Evolutionary conservation across 2,329 filamentous ascomycete species (phyloP), one percentile per base, ranked within the genome.

Genomic region (Aspergillus brasiliensis): DNA sequence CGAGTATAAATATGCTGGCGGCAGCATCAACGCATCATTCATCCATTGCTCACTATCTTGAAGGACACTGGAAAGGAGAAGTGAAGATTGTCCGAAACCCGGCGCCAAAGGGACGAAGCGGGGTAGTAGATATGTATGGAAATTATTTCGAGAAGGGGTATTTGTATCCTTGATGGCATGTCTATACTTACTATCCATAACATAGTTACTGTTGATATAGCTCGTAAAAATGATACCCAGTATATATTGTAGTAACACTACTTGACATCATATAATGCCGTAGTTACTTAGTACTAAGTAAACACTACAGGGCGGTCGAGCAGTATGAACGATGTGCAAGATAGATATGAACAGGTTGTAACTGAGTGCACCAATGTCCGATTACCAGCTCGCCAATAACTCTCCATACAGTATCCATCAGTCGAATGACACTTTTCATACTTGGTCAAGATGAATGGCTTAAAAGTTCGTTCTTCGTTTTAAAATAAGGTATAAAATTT

Each of bases 21-120:
- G 51, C 63, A 15, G 44, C 54, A 23, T 60, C 66, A 19, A 58
- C 65, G 19, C 62, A 67, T 31, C 73, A 64, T 19, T 51, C 66
- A 38, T 61, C 71, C 7, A 66, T 77, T 52, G 67, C 73, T 3
- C 68, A 72, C n/a, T 77, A 75, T 62, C 78, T 86, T 0, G 82
- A 85, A 58, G 85, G 85, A 0, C 80, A 84, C 63, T 88, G 86
- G 86, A 80, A 82, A 28, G 86, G 86, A 5, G 77, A 84, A 34
- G 80, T 88, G 23, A 83, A 83, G 56, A 78, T 88, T 28, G 75
- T 87, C n/a, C 75, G 84, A 37, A 78, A 79, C 63, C 65, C 76
- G 15, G 69, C 72, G 11, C 72, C 71, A 0, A 73, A 77, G 56
- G 67, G 71, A 10, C 73, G 79, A 55, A 79, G 69, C 51, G 80